Evolutionary conservation across 495 filamentous ascomycete genomes (phyloP).

Genomic region (Lichenothelia convexa): DNA sequence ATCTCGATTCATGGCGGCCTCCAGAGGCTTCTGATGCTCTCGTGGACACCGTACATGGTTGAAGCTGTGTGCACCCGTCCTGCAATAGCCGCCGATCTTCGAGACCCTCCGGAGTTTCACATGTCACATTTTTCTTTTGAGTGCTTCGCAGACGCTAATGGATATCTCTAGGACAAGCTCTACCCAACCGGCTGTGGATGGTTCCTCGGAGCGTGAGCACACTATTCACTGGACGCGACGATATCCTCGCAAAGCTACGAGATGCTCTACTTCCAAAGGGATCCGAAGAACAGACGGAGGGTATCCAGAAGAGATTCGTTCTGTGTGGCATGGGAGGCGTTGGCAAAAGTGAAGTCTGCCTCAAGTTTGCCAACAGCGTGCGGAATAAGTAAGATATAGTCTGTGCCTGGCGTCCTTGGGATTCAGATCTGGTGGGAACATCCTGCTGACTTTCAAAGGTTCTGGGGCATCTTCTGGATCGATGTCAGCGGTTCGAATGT

Average conservation of each 20-base stretch:
- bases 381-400: slow-evolving; percentile 7
- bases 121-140: too few species aligned
- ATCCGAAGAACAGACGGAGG: neutral
- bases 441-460: slow-evolving; percentile 3
- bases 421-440: neutral
- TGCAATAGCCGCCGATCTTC: too few species aligned
- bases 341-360: slow-evolving; percentile 10
- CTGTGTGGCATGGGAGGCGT: slow-evolving; percentile 7
- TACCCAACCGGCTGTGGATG: neutral
- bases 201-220: neutral
- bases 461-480: slow-evolving; percentile 11
- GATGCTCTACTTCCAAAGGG: neutral
- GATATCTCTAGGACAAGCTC: too few species aligned
- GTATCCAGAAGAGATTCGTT: slow-evolving; percentile 5
- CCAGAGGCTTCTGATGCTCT: too few species aligned
- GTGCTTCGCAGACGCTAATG: too few species aligned
- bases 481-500: slow-evolving; percentile 2
- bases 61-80: too few species aligned
- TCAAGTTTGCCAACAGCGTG: slow-evolving; percentile 6
- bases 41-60: too few species aligned
- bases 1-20: too few species aligned
- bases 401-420: neutral
- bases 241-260: neutral
- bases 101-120: too few species aligned
- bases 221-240: slow-evolving; percentile 1